These are phyloP conservation scores for Inonotus obliquus DNA, from an alignment of 1,284 basidiomycete genomes.

Conservation along the genomic window DNA sequence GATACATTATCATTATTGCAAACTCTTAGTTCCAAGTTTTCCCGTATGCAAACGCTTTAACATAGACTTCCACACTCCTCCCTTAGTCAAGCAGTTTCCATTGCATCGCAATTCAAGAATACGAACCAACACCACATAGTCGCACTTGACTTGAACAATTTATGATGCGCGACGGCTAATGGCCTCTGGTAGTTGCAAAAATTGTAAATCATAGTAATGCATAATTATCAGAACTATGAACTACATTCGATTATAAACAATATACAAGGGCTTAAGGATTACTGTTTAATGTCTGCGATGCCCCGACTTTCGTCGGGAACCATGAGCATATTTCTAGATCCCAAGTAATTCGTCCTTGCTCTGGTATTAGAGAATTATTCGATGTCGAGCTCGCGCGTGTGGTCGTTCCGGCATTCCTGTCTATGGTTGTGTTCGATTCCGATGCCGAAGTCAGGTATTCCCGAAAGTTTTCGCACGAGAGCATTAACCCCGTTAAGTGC, in stretches of 20 bases:
- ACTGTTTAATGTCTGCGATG: neutral
- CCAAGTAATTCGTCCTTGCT: constrained; percentile 1
- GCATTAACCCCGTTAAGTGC: constrained; percentile 7
- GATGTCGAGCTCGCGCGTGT: neutral
- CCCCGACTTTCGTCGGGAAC: constrained; percentile 1
- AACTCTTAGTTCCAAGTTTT: neutral
- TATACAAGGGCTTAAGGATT: too few relatives aligned
- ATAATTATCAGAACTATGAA: too few relatives aligned
- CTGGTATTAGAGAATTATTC: neutral
- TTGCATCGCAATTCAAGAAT: too few relatives aligned
- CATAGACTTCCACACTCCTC: neutral
- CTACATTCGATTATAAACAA: too few relatives aligned
- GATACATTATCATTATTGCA: neutral
- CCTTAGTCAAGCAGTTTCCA: neutral
- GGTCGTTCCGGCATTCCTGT: too few relatives aligned
- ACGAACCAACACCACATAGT: too few relatives aligned
- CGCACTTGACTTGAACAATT: too few relatives aligned
- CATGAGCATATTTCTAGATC: constrained; percentile 9
- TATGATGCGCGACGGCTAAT: too few relatives aligned
- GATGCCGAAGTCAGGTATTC: neutral
- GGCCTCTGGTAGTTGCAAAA: too few relatives aligned
- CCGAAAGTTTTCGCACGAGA: neutral
- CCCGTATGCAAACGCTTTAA: neutral
- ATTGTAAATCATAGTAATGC: too few relatives aligned
- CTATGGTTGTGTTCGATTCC: neutral